Base-by-base conservation (phyloP, 306 rosid species). In the Luffa acutangula region DNA sequence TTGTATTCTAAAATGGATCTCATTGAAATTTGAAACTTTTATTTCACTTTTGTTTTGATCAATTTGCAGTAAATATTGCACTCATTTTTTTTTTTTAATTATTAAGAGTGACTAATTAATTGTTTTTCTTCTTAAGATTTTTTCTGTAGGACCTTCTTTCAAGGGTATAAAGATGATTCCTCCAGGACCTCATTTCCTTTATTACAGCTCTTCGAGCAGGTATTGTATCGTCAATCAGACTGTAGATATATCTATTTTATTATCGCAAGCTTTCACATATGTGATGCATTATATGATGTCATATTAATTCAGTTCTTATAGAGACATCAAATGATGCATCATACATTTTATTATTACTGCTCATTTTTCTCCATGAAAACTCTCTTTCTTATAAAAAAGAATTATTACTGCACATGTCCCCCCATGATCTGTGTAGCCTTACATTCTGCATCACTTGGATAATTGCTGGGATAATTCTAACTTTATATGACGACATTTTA, bases 91-190 rank as follows among this genome's bases (percentile, higher is more conserved):
- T 52, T 0, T n/a, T 36, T 3, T 57, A n/a, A 25, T 25, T 25
- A 54, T 59, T 54, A 25, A 7, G 67, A 56, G 67, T 80, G 51
- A 72, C 53, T 84, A 63, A 74, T 75, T 69, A 43, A 67, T 70
- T 57, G 54, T 41, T 63, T 80, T 51, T 77, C 36, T 80, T 75
- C 34, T 70, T 63, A 80, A 93, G 97, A 83, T 90, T 83, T 87
- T 90, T 52, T 92, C 88, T 34, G 94, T 88, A 34, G 97, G 98
- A 13, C 94, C 94, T 52, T 80, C 85, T 80, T 94, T 94, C 71
- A 94, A 90, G 90, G 98, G 97, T 81, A 81, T 94, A 70, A 94
- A 94, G 89, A 94, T 94, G 97, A 88, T 94, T 80, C 97, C 97
- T 81, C 92, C 98, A 2, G 98, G 97, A 36, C 83, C 87, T 76